A percentile compares a stretch with the other conserved stretches of the same genome.
Conservation (phyloP, 345 rosid species). For the Balakata baccata region DNA sequence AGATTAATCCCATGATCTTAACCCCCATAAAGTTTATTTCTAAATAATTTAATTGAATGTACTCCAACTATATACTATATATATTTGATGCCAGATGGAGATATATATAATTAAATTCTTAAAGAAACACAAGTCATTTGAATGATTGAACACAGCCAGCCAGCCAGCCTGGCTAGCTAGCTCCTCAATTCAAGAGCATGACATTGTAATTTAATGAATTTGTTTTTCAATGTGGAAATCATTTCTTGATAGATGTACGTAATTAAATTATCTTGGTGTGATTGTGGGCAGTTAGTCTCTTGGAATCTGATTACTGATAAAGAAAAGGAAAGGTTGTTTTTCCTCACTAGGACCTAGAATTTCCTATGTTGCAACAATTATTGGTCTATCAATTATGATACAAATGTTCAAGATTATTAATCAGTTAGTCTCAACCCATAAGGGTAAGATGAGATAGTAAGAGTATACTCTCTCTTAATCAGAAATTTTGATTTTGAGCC, state of each 20-base stretch:
- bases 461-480: no score
- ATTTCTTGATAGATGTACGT: conserved; percentile 4
- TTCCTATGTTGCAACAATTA: conserved; percentile 7
- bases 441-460: no score
- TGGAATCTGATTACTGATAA: conserved; percentile 1
- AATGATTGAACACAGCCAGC: conserved; percentile 10
- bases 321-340: background rate
- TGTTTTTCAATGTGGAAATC: background rate
- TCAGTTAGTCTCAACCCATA: no score
- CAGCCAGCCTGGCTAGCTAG: conserved; percentile 7
- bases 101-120: no score
- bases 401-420: no score
- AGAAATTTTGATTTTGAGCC: no score
- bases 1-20: background rate
- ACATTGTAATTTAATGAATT: background rate
- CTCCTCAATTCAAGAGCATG: background rate
- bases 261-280: background rate
- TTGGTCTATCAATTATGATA: background rate
- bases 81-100: no score
- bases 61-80: background rate
- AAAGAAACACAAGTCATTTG: background rate
- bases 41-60: background rate
- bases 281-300: background rate
- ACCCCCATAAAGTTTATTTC: background rate
- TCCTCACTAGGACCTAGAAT: background rate